phyloP scores from a whole-genome alignment of 2,329 filamentous ascomycete genomes.

The Colletotrichum sp. region DNA sequence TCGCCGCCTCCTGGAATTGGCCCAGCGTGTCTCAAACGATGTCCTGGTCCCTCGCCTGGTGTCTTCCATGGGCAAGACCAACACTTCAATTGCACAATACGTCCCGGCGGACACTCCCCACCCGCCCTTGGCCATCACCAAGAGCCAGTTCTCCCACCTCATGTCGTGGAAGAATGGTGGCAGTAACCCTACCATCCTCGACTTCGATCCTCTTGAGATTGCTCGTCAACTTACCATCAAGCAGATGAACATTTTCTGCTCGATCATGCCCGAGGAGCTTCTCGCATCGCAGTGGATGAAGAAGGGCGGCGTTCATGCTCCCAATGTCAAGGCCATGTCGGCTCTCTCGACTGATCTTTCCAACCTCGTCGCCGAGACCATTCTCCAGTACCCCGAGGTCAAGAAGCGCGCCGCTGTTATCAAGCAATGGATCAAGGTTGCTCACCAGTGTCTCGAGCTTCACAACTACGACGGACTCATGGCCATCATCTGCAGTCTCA shows the following conservation, averaged over 20 bases:
- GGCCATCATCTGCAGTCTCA: conserved; percentile 94
- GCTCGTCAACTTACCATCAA: conserved; percentile 92
- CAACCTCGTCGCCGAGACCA: conserved; percentile 91
- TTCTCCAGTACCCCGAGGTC: conserved; percentile 84
- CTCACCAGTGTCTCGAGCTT: conserved; percentile 82
- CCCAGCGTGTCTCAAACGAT: conserved; percentile 77
- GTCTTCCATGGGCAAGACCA: conserved; percentile 88
- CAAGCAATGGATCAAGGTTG: conserved; percentile 98
- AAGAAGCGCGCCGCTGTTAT: conserved; percentile 91
- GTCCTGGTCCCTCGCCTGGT: conserved; percentile 82
- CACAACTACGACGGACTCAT: conserved; percentile 97
- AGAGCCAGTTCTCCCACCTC: conserved; percentile 76
- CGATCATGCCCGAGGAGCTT: conserved; percentile 90
- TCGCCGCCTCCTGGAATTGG: conserved; percentile 79
- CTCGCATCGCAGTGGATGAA: conserved; percentile 95
- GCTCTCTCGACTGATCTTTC: conserved; percentile 90
- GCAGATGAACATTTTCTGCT: conserved; percentile 89
- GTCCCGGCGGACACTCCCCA: conserved; percentile 74
- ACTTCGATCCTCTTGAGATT: conserved; percentile 90
- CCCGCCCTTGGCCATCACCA: conserved; percentile 73
- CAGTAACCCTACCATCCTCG: conserved; percentile 75
- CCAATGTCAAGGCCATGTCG: conserved; percentile 94
- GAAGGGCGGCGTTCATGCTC: conserved; percentile 76
- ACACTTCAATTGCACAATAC: conserved; percentile 74
- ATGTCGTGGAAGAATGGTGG: conserved; percentile 77